Conservation (phyloP, 2,329 filamentous ascomycete species). For the Ophiostoma triangulosporum region DNA sequence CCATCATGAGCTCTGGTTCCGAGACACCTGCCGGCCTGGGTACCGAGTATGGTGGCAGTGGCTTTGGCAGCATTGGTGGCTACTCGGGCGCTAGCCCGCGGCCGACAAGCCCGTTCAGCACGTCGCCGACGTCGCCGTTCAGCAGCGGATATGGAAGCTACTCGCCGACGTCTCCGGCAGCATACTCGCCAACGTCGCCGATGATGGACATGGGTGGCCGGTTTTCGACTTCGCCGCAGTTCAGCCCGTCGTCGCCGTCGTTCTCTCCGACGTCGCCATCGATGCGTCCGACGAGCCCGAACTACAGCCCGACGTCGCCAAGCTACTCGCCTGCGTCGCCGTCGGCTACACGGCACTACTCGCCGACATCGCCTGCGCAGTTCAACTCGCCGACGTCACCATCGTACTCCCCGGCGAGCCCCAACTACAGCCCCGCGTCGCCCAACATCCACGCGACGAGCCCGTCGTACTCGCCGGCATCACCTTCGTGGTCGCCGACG, state of each 20-base stretch:
- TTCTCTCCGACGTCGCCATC: constrained; percentile 50
- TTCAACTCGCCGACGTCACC: constrained; percentile 67
- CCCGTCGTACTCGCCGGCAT: constrained; percentile 54
- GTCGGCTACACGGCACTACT: constrained; percentile 42
- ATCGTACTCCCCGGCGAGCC: constrained; percentile 56
- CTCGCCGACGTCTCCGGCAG: constrained; percentile 64
- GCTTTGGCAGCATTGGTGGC: constrained; percentile 28
- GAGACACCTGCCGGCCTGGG: constrained; percentile 54
- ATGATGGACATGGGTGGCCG: constrained; percentile 40
- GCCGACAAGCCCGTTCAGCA: constrained; percentile 63
- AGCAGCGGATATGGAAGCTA: constrained; percentile 45
- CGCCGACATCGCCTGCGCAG: constrained; percentile 56
- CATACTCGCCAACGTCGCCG: constrained; percentile 67
- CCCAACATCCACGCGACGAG: constrained; percentile 42
- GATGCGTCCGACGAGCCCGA: constrained; percentile 41
- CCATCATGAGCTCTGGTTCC: constrained; percentile 62
- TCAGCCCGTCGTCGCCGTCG: constrained; percentile 49
- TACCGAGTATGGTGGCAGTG: constrained; percentile 43
- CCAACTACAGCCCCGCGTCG: constrained; percentile 58
- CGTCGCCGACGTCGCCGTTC: constrained; percentile 54
- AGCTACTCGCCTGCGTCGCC: constrained; percentile 52
- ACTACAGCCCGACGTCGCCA: constrained; percentile 52
- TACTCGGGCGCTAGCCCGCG: constrained; percentile 54
- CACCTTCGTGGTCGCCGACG: constrained; percentile 66
- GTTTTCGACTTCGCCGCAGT: constrained; percentile 43